These are phyloP conservation scores for Lotus japonicus DNA, from an alignment of 306 rosid genomes.

Conservation along the genomic window DNA sequence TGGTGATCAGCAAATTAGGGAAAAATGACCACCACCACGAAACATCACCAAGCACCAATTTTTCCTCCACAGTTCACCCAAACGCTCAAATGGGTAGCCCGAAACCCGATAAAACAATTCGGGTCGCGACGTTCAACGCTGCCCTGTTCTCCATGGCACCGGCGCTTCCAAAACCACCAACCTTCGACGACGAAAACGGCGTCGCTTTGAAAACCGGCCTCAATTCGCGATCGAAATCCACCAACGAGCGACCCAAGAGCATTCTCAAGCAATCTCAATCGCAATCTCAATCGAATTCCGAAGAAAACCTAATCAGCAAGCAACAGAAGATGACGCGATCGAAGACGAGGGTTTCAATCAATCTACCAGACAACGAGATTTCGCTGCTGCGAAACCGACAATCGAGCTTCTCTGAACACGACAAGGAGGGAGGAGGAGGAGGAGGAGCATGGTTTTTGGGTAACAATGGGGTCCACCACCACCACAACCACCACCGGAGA, in stretches of 20 bases:
- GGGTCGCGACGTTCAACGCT: constrained; percentile 89
- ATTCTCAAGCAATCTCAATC: constrained; percentile 58
- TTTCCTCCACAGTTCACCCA: constrained; percentile 42
- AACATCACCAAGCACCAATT: constrained; percentile 6
- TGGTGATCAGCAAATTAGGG: constrained; percentile 34
- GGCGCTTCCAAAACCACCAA: constrained; percentile 43
- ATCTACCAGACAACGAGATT: constrained; percentile 87
- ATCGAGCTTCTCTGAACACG: constrained; percentile 54
- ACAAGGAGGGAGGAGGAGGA: constrained; percentile 17
- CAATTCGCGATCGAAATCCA: constrained; percentile 33
- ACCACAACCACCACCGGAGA: too few relatives aligned
- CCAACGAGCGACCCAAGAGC: constrained; percentile 54
- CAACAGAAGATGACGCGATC: constrained; percentile 42
- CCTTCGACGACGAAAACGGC: constrained; percentile 31
- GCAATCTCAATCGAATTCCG: constrained; percentile 19
- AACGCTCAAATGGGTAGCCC: constrained; percentile 31
- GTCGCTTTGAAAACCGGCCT: not conserved
- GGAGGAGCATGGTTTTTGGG: constrained; percentile 14
- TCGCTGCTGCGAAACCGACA: constrained; percentile 54
- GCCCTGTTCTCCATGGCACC: constrained; percentile 95
- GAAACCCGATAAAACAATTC: constrained; percentile 28
- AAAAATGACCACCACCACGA: constrained; percentile 25
- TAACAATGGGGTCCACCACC: constrained; percentile 11
- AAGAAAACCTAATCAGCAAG: constrained; percentile 18
- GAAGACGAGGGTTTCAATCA: constrained; percentile 72